These are phyloP conservation scores for Neolentinus lepideus DNA, from an alignment of 1,284 basidiomycete species.

Conservation along the genomic window DNA sequence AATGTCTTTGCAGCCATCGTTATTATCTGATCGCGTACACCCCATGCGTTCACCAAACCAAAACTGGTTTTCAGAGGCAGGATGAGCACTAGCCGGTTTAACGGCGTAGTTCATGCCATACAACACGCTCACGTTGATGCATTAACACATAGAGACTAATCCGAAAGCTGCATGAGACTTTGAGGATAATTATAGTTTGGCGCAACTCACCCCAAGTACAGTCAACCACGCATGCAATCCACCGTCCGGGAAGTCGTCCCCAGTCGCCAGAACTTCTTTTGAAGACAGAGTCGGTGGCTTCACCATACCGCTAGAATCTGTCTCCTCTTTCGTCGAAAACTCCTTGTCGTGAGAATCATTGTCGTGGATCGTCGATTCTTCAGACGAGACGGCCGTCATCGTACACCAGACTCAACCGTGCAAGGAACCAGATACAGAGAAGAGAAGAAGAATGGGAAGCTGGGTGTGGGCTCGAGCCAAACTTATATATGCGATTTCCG, in stretches of 20 bases:
- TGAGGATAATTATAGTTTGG: neutral
- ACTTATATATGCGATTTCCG: too few relatives aligned
- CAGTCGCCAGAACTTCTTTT: neutral
- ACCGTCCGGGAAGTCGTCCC: slow-evolving; percentile 29
- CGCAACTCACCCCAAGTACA: slow-evolving; percentile 26
- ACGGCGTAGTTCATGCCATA: neutral
- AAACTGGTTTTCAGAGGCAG: slow-evolving; percentile 14
- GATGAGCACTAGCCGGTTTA: neutral
- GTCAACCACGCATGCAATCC: slow-evolving; percentile 32
- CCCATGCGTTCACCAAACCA: slow-evolving; percentile 36
- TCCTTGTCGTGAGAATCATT: neutral
- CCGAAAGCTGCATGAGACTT: neutral
- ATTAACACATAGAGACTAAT: slow-evolving; percentile 18
- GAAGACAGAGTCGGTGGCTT: neutral
- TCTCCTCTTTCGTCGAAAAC: neutral
- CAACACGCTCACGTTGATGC: slow-evolving; percentile 21
- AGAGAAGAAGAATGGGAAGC: neutral
- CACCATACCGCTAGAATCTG: neutral
- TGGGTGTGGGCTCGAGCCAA: neutral
- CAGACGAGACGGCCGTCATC: neutral
- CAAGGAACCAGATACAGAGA: neutral
- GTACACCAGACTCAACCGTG: neutral
- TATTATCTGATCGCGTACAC: slow-evolving; percentile 18
- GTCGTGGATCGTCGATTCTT: neutral
- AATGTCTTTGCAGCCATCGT: neutral